phyloP scores from a whole-genome alignment of 108 stramenopile species.

The Nitzschia sp. region DNA sequence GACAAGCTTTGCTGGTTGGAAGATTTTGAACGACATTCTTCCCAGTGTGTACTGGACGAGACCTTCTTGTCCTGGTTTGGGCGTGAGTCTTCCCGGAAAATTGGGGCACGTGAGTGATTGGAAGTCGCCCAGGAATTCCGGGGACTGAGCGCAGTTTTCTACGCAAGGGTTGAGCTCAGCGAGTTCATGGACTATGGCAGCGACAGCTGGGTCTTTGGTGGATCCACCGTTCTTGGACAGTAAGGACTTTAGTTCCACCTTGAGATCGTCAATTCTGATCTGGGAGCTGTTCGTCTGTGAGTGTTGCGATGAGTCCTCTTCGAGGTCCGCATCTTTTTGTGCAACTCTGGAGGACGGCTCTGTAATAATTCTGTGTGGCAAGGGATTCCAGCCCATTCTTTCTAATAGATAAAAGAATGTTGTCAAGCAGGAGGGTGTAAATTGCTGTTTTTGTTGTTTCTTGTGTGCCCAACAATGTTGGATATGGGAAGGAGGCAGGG shows the following conservation, averaged over 20 bases:
- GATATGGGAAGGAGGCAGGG: too few relatives aligned
- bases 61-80: conserved; percentile 19
- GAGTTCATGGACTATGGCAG: conserved; percentile 19
- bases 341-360: neutral
- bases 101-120: conserved; percentile 33
- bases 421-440: too few relatives aligned
- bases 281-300: neutral
- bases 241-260: conserved; percentile 17
- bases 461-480: too few relatives aligned
- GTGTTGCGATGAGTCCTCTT: neutral
- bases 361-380: neutral
- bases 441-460: too few relatives aligned
- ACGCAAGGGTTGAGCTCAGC: conserved; percentile 9
- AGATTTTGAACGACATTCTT: conserved; percentile 55
- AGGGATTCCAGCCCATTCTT: neutral
- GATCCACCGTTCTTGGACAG: conserved; percentile 15
- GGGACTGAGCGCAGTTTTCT: conserved; percentile 2
- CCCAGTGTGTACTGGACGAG: conserved; percentile 51
- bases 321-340: neutral
- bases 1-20: conserved; percentile 45
- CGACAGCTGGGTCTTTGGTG: conserved; percentile 11
- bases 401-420: too few relatives aligned
- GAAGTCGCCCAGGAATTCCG: conserved; percentile 21
- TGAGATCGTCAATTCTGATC: conserved; percentile 1
- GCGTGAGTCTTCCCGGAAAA: conserved; percentile 47